Percentiles rank a stretch among this genome's conserved stretches.
Conservation (phyloP, 495 filamentous ascomycete genomes). For the Tetracladium setigerum region DNA sequence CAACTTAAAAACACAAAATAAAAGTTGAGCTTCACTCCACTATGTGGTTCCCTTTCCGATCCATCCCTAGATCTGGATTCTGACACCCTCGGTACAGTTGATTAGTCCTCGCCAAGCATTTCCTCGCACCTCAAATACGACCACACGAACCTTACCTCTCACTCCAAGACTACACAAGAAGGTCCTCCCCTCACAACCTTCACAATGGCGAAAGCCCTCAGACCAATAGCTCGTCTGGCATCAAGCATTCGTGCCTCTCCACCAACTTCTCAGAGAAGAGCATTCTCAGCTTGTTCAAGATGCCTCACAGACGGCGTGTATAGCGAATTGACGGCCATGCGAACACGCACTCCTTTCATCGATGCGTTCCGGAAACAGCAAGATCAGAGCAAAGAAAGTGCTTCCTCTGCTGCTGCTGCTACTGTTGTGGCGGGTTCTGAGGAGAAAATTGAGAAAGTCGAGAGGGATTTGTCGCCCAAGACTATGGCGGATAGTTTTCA, state of each 20-base stretch:
- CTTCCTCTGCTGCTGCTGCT: neutral
- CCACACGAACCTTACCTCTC: too few species aligned
- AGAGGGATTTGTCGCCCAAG: constrained; percentile 30
- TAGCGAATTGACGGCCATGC: constrained; percentile 20
- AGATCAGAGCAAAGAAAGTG: neutral
- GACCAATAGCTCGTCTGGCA: neutral
- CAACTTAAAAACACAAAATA: too few species aligned
- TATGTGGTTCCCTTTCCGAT: too few species aligned
- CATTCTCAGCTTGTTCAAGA: constrained; percentile 8
- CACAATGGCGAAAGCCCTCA: constrained; percentile 1
- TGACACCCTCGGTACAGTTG: too few species aligned
- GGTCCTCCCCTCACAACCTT: too few species aligned
- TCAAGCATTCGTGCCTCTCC: neutral
- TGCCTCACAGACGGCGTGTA: constrained; percentile 22
- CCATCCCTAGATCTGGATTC: too few species aligned
- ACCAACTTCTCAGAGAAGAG: neutral
- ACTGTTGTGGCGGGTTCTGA: neutral
- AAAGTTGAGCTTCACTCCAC: too few species aligned
- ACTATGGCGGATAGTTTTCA: constrained; percentile 35
- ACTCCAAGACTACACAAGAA: too few species aligned
- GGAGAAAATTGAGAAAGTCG: constrained; percentile 2
- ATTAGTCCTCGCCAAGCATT: too few species aligned
- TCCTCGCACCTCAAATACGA: too few species aligned
- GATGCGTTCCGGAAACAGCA: constrained; percentile 21
- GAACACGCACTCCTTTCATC: constrained; percentile 21